Evolutionary conservation across 2,329 filamentous ascomycete genomes (phyloP).

Genomic region (Akanthomyces uredinophilus): DNA sequence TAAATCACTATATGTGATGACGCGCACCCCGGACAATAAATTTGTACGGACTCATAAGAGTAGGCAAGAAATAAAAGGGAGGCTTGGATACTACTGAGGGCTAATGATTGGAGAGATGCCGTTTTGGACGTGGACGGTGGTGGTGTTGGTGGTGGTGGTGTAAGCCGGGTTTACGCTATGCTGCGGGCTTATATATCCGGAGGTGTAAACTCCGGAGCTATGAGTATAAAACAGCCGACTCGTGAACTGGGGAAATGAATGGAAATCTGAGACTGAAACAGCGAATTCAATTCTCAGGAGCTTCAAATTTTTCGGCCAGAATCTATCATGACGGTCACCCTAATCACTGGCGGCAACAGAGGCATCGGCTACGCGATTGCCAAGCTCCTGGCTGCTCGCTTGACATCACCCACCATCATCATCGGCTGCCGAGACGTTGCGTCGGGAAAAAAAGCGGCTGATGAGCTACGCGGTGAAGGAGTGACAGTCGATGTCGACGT

Average conservation of each 20-base stretch:
- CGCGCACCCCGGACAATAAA: background rate
- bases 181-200: background rate
- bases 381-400: slow-evolving; percentile 19
- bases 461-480: slow-evolving; percentile 13
- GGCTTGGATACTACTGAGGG: background rate
- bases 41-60: background rate
- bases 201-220: background rate
- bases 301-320: too few relatives aligned
- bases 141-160: background rate
- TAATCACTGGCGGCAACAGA: slow-evolving; percentile 31
- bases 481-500: slow-evolving; percentile 8
- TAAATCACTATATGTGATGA: background rate
- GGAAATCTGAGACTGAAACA: too few relatives aligned
- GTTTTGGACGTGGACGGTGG: background rate
- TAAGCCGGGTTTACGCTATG: background rate
- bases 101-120: background rate
- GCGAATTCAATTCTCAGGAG: background rate
- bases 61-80: background rate
- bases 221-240: background rate
- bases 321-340: background rate
- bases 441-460: background rate
- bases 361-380: slow-evolving; percentile 31
- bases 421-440: background rate
- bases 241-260: background rate
- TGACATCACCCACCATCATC: slow-evolving; percentile 24